phyloP scores from a whole-genome alignment of 2,329 filamentous ascomycete genomes.

The Beauveria medogensis region DNA sequence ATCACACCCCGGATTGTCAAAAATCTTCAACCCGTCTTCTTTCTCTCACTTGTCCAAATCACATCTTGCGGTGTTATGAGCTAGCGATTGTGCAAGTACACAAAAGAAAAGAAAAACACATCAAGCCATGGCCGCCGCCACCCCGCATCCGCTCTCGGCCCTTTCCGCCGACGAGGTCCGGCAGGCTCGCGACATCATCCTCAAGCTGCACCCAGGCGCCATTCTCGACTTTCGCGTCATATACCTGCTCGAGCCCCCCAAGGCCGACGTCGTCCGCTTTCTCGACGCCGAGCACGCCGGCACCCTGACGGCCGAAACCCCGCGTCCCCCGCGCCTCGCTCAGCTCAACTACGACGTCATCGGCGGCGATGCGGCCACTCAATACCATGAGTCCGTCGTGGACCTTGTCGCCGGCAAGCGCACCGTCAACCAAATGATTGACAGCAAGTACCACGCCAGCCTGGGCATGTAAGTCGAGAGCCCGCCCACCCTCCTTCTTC shows the following conservation, averaged over 20 bases:
- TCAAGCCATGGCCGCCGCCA: background rate
- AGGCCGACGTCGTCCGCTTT: conserved; percentile 36
- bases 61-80: no score
- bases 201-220: conserved; percentile 20
- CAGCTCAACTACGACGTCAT: conserved; percentile 33
- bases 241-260: conserved; percentile 42
- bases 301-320: conserved; percentile 19
- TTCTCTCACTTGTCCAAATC: no score
- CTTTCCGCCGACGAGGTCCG: conserved; percentile 23
- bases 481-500: background rate
- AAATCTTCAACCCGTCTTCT: no score
- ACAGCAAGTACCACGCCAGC: conserved; percentile 22
- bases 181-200: conserved; percentile 26
- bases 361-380: conserved; percentile 14
- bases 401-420: conserved; percentile 21
- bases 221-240: conserved; percentile 40
- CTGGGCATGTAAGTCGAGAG: conserved; percentile 21
- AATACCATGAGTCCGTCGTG: conserved; percentile 29
- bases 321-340: conserved; percentile 29
- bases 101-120: background rate
- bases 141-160: conserved; percentile 25
- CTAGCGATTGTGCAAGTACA: no score
- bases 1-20: background rate
- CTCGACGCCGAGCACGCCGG: conserved; percentile 35
- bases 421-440: conserved; percentile 20